Evolutionary conservation across 345 rosid genomes (phyloP), one percentile per base, ranked within the genome.

Genomic region (Triadica sebifera): DNA sequence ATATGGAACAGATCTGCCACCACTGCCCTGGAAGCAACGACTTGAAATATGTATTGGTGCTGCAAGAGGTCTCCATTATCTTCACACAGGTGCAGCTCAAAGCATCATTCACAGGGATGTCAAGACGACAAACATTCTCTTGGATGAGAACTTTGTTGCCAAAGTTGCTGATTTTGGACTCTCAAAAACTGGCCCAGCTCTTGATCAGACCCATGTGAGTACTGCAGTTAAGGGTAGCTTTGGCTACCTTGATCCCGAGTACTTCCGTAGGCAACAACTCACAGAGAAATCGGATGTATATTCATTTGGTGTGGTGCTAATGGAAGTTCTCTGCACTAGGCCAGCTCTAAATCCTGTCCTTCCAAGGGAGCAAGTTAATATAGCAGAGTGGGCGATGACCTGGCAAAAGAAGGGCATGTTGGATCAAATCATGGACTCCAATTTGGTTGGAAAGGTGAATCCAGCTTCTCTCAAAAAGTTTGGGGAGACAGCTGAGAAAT

Each of bases 221-320:
- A 96, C 99, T 5, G 99, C 98, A 5, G 99, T 96, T n/a, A 96
- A 96, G 85, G 99, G 99, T 71, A 96, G 99, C 80, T 96, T 96
- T 38, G 98, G 99, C 51, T 96, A 96, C 79, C 93, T 96, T 1
- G 99, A 96, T 74, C 98, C 99, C 2, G 99, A 96, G 60, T 96
- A 96, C 86, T 96, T 96, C 81, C 88, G 99, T 71, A 90, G 98
- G 85, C 99, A 96, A 76, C 97, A 93, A 78, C 85, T 96, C 20
- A 96, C 99, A 0, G 97, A 96, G 84, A 96, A 96, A 81, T 93
- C 98, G 0, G 99, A 96, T 39, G 99, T 96, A 0, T 96, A 96
- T 67, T 96, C 99, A 29, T 96, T 93, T 50, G 99, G 99, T 43
- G 99, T 96, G 53, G 99, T 96, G 75, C 84, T 96, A 39, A 90